These are phyloP conservation scores for Tilletia caries DNA, from an alignment of 1,284 basidiomycete genomes.

Conservation along the genomic window DNA sequence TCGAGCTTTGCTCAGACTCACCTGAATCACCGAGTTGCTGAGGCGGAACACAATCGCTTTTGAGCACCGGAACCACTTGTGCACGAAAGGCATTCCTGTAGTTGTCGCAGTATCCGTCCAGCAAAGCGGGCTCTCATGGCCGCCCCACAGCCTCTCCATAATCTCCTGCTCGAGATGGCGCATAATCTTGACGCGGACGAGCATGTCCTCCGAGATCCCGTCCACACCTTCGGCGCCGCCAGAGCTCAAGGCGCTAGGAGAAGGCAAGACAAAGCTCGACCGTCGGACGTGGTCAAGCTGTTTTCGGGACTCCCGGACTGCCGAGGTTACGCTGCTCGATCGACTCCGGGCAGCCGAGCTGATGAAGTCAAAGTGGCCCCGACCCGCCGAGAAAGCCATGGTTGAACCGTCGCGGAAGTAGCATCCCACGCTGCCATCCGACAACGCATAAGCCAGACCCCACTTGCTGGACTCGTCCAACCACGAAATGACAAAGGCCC, in stretches of 20 bases:
- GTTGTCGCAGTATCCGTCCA: constrained; percentile 62
- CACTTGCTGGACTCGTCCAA: constrained; percentile 98
- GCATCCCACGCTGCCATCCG: constrained; percentile 88
- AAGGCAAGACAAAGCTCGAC: constrained; percentile 1
- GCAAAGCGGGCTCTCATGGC: constrained; percentile 50
- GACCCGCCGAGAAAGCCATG: constrained; percentile 52
- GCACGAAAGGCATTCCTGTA: constrained; percentile 87
- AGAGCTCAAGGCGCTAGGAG: background rate
- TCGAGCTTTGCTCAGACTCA: constrained; percentile 53
- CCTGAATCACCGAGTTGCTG: constrained; percentile 87
- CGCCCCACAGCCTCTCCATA: constrained; percentile 49
- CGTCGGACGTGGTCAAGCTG: constrained; percentile 7
- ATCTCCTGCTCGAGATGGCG: constrained; percentile 50
- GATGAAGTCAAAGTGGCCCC: constrained; percentile 21
- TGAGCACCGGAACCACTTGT: constrained; percentile 93
- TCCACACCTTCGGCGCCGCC: background rate
- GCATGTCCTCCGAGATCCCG: constrained; percentile 9
- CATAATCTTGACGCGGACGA: constrained; percentile 37
- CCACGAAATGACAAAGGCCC: constrained; percentile 92
- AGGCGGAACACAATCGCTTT: constrained; percentile 94
- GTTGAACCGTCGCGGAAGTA: constrained; percentile 94
- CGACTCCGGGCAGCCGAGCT: background rate
- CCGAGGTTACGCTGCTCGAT: constrained; percentile 9
- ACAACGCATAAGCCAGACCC: constrained; percentile 94
- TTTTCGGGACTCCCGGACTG: constrained; percentile 52